phyloP scores from a whole-genome alignment of 371 early-diverging fungal genomes.

The Mycotypha africana region DNA sequence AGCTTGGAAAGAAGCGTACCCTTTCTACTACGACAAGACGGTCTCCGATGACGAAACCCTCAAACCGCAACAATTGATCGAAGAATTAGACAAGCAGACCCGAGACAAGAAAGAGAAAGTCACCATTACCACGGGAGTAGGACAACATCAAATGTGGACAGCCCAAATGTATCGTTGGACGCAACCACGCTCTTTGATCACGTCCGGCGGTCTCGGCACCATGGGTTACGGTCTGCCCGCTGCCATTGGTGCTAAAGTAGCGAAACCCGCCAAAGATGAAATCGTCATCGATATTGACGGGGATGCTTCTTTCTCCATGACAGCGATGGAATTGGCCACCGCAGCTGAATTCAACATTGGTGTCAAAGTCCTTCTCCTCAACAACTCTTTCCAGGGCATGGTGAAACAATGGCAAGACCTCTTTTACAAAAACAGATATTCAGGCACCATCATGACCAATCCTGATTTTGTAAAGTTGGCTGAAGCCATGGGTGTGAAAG shows the following conservation, averaged over 20 bases:
- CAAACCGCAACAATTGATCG: slow-evolving; percentile 92
- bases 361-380: slow-evolving; percentile 91
- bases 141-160: slow-evolving; percentile 99
- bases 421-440: slow-evolving; percentile 93
- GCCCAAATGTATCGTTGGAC: slow-evolving; percentile 86
- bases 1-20: slow-evolving; percentile 88
- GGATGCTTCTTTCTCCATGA: slow-evolving; percentile 97
- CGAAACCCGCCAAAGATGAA: slow-evolving; percentile 83
- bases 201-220: slow-evolving; percentile 96
- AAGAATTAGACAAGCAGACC: slow-evolving; percentile 84
- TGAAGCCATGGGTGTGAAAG: slow-evolving; percentile 90
- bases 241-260: slow-evolving; percentile 96
- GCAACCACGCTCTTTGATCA: slow-evolving; percentile 82
- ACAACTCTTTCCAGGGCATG: slow-evolving; percentile 99
- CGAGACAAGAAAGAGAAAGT: slow-evolving; percentile 83
- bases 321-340: slow-evolving; percentile 94
- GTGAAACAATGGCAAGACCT: slow-evolving; percentile 99
- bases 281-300: slow-evolving; percentile 96
- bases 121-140: slow-evolving; percentile 94
- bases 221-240: slow-evolving; percentile 97
- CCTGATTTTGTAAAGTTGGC: slow-evolving; percentile 98
- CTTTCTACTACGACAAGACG: slow-evolving; percentile 72
- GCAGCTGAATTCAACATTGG: slow-evolving; percentile 94
- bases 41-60: slow-evolving; percentile 36
- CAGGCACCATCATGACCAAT: slow-evolving; percentile 90